These are phyloP conservation scores for Capillidium heterosporum DNA, from an alignment of 371 early-diverging fungal genomes.

Conservation along the genomic window DNA sequence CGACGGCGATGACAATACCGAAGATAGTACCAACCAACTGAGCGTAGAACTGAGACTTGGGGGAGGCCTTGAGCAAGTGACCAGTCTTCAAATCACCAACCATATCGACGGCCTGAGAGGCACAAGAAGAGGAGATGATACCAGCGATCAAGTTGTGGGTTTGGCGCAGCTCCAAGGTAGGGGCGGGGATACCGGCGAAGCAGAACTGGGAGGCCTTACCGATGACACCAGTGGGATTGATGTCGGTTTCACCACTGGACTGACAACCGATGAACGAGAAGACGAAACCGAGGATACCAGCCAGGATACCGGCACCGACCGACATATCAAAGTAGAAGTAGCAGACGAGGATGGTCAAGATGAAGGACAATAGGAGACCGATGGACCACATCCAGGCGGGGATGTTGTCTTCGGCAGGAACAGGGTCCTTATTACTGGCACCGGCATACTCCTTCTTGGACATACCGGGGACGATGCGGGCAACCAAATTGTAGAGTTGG, in stretches of 20 bases:
- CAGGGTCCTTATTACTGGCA: slow-evolving; percentile 16
- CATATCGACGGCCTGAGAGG: slow-evolving; percentile 44
- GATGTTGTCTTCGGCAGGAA: slow-evolving; percentile 28
- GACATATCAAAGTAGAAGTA: slow-evolving; percentile 33
- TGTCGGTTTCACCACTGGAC: slow-evolving; percentile 45
- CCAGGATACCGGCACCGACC: slow-evolving; percentile 28
- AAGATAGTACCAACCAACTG: slow-evolving; percentile 42
- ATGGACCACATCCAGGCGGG: slow-evolving; percentile 35
- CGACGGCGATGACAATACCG: slow-evolving; percentile 33
- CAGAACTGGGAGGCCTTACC: slow-evolving; percentile 43
- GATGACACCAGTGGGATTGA: slow-evolving; percentile 40
- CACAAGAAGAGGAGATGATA: slow-evolving; percentile 34
- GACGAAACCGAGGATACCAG: slow-evolving; percentile 40
- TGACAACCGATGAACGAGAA: slow-evolving; percentile 50
- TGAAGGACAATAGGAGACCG: slow-evolving; percentile 29
- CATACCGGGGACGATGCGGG: background rate
- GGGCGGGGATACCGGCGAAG: slow-evolving; percentile 33
- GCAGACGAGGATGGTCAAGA: slow-evolving; percentile 39
- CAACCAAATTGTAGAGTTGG: slow-evolving; percentile 9
- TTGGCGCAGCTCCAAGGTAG: slow-evolving; percentile 13
- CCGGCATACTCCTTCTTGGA: slow-evolving; percentile 2
- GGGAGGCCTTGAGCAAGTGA: slow-evolving; percentile 38
- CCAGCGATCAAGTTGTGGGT: slow-evolving; percentile 40
- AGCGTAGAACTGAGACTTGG: slow-evolving; percentile 42
- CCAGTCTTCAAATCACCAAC: slow-evolving; percentile 46